A percentile compares a stretch with the other conserved stretches of the same genome.
Conservation (phyloP, 1,284 basidiomycete species). For the Rhodotorula sp. region DNA sequence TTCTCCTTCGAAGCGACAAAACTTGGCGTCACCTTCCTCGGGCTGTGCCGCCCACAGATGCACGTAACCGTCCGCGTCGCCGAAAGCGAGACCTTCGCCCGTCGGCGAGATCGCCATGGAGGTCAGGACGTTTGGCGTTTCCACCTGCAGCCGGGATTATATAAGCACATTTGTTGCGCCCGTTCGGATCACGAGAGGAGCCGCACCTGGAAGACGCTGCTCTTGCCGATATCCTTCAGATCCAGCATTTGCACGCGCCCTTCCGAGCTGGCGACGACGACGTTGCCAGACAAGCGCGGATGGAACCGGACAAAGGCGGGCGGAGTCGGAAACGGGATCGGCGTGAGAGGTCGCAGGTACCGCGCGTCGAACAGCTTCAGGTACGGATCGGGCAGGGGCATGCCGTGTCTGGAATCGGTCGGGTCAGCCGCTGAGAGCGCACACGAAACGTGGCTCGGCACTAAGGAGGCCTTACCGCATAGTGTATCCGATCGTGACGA, state of each 20-base stretch:
- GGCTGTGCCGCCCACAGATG: slow-evolving; percentile 74
- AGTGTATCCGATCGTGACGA: slow-evolving; percentile 81
- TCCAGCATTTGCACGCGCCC: slow-evolving; percentile 91
- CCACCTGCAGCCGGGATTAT: slow-evolving; percentile 47
- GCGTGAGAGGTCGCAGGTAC: slow-evolving; percentile 71
- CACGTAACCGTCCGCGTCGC: slow-evolving; percentile 80
- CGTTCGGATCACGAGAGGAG: neutral
- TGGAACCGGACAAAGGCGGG: slow-evolving; percentile 83
- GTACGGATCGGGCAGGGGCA: slow-evolving; percentile 83
- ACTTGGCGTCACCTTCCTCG: slow-evolving; percentile 50
- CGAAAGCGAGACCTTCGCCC: slow-evolving; percentile 87
- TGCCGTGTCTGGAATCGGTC: slow-evolving; percentile 63
- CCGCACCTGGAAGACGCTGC: slow-evolving; percentile 70
- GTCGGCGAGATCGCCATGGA: slow-evolving; percentile 79
- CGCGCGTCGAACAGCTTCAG: slow-evolving; percentile 91
- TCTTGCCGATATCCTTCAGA: slow-evolving; percentile 64
- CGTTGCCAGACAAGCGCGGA: slow-evolving; percentile 71
- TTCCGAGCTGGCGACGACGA: slow-evolving; percentile 77
- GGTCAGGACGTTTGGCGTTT: slow-evolving; percentile 68
- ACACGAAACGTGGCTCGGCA: too few relatives aligned
- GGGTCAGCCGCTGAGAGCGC: neutral
- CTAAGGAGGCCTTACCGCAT: slow-evolving; percentile 60
- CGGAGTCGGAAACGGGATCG: slow-evolving; percentile 81
- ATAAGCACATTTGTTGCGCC: neutral
- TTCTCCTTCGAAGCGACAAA: slow-evolving; percentile 70